A percentile compares a stretch with the other conserved stretches of the same genome.
These are phyloP conservation scores for Taiwanofungus camphoratus DNA, from an alignment of 1,284 basidiomycete genomes.

Conservation along the genomic window DNA sequence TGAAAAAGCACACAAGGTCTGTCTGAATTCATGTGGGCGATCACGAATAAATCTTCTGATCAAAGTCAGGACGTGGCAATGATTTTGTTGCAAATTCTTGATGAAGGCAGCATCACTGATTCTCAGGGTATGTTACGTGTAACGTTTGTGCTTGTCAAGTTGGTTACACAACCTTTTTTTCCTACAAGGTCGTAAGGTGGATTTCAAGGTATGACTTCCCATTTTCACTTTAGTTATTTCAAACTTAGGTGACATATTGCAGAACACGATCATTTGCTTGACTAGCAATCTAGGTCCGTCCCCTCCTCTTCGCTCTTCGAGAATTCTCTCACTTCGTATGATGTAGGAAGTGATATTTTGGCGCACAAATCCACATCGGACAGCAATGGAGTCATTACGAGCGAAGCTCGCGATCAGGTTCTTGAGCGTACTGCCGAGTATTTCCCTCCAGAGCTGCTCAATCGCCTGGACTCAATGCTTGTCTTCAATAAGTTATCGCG, in stretches of 20 bases:
- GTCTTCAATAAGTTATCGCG: constrained; percentile 88
- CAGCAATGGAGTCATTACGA: constrained; percentile 61
- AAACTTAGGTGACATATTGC: constrained; percentile 8
- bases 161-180: not conserved
- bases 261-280: constrained; percentile 79
- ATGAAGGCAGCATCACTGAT: constrained; percentile 89
- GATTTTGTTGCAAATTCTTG: constrained; percentile 88
- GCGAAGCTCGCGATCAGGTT: constrained; percentile 63
- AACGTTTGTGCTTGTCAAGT: not conserved
- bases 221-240: not conserved
- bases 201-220: constrained; percentile 62
- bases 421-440: constrained; percentile 69
- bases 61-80: constrained; percentile 70
- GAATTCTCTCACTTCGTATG: not conserved
- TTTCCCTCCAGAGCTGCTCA: constrained; percentile 89
- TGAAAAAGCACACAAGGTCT: constrained; percentile 84
- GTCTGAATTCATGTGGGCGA: constrained; percentile 7
- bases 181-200: constrained; percentile 54
- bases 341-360: constrained; percentile 61
- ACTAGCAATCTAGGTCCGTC: constrained; percentile 39
- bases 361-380: constrained; percentile 64
- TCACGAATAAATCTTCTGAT: not conserved
- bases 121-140: constrained; percentile 50
- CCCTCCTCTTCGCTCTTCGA: not conserved
- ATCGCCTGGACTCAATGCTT: constrained; percentile 82